Evolutionary conservation across 306 rosid genomes (phyloP).

Genomic region (Ziziphus jujuba): DNA sequence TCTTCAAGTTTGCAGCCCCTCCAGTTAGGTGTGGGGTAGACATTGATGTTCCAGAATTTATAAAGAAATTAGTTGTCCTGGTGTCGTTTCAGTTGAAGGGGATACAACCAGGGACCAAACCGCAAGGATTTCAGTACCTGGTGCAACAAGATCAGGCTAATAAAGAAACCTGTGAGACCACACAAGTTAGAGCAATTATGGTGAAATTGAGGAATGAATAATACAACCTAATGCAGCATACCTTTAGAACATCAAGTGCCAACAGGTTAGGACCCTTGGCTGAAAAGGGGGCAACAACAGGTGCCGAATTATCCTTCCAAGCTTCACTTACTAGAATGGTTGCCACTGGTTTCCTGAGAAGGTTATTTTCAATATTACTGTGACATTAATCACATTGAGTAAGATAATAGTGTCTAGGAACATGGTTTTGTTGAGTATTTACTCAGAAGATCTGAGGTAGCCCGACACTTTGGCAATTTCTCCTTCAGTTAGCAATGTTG

Average conservation of each 20-base stretch:
- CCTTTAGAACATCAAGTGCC: slow-evolving; percentile 32
- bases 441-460: slow-evolving; percentile 19
- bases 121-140: slow-evolving; percentile 23
- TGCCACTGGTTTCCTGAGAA: slow-evolving; percentile 26
- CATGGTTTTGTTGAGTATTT: neutral
- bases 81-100: neutral
- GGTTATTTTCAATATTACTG: no score
- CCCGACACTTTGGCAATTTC: slow-evolving; percentile 7
- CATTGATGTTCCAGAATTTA: slow-evolving; percentile 29
- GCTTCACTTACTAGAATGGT: slow-evolving; percentile 20
- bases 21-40: slow-evolving; percentile 33
- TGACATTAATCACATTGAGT: neutral
- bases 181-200: neutral
- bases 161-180: neutral
- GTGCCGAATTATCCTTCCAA: slow-evolving; percentile 9
- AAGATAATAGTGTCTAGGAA: neutral
- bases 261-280: slow-evolving; percentile 27
- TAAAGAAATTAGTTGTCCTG: slow-evolving; percentile 8
- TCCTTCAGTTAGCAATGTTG: slow-evolving; percentile 9
- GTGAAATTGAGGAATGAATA: neutral
- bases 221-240: neutral
- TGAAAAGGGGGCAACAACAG: slow-evolving; percentile 20
- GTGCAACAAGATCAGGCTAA: slow-evolving; percentile 32
- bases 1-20: slow-evolving; percentile 36
- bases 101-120: slow-evolving; percentile 18